Percentiles rank a stretch among this genome's conserved stretches.
Conservation (phyloP, 805 yeast genomes). For the Candida manassasensis region DNA sequence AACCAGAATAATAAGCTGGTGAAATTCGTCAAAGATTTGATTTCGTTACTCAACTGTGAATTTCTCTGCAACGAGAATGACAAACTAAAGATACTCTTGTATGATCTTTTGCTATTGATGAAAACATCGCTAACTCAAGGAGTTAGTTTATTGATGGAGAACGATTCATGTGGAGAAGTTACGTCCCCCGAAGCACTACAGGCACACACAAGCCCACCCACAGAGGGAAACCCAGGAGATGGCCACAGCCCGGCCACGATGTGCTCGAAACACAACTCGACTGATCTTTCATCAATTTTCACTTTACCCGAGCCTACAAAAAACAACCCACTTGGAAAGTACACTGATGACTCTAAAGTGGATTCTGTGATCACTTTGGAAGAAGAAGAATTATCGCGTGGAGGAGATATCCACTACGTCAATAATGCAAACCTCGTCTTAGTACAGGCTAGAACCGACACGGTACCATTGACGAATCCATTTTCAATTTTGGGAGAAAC, state of each 20-base stretch:
- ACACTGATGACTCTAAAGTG: slow-evolving; percentile 13
- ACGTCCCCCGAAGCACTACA: slow-evolving; percentile 5
- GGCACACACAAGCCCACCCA: not conserved
- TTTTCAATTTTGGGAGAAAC: slow-evolving; percentile 12
- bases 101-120: slow-evolving; percentile 54
- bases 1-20: slow-evolving; percentile 39
- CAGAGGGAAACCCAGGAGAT: not conserved
- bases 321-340: slow-evolving; percentile 16
- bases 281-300: slow-evolving; percentile 17
- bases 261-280: slow-evolving; percentile 2
- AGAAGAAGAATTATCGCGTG: slow-evolving; percentile 24
- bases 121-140: slow-evolving; percentile 34
- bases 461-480: slow-evolving; percentile 8
- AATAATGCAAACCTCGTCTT: slow-evolving; percentile 25
- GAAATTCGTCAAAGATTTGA: slow-evolving; percentile 44
- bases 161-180: slow-evolving; percentile 5
- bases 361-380: slow-evolving; percentile 23
- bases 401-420: slow-evolving; percentile 29
- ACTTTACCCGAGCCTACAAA: slow-evolving; percentile 26
- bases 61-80: slow-evolving; percentile 35
- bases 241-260: not conserved
- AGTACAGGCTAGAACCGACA: slow-evolving; percentile 12
- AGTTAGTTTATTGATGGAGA: slow-evolving; percentile 8
- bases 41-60: slow-evolving; percentile 40
- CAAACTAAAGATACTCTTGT: slow-evolving; percentile 50